These are phyloP conservation scores for Fusarium agapanthi DNA, from an alignment of 2,329 filamentous ascomycete species.

Conservation along the genomic window DNA sequence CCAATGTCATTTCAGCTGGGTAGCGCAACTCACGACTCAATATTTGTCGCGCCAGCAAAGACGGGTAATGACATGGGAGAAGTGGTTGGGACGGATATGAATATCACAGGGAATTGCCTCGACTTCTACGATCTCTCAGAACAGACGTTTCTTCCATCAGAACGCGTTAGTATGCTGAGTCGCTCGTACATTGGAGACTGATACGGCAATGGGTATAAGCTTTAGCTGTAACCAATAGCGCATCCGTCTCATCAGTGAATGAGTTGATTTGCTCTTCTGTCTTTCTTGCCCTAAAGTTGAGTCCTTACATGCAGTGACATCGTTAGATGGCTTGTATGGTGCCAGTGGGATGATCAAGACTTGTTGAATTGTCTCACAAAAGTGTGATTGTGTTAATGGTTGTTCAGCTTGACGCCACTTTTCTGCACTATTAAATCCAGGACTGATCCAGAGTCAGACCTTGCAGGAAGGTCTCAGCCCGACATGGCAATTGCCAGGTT, in stretches of 20 bases:
- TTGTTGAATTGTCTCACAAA: too few species aligned
- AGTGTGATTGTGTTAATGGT: neutral
- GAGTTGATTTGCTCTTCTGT: accelerated
- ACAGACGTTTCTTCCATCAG: neutral
- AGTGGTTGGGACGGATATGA: neutral
- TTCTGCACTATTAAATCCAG: neutral
- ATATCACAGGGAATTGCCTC: neutral
- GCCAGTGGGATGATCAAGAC: too few species aligned
- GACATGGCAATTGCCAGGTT: too few species aligned
- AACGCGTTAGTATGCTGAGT: neutral
- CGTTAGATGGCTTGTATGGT: too few species aligned
- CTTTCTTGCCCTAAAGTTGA: accelerated
- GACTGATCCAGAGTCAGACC: neutral
- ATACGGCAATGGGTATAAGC: neutral
- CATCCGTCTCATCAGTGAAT: too few species aligned
- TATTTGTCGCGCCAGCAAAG: neutral
- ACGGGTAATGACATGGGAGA: neutral
- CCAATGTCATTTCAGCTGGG: neutral
- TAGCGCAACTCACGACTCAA: neutral
- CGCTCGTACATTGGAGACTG: neutral
- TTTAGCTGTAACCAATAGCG: too few species aligned
- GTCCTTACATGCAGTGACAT: too few species aligned
- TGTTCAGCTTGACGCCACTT: neutral
- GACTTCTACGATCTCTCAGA: neutral
- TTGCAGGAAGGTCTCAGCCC: too few species aligned